A percentile compares a stretch with the other conserved stretches of the same genome.
phyloP scores from a whole-genome alignment of 257 asterid genomes.

The Jacaranda mimosifolia region DNA sequence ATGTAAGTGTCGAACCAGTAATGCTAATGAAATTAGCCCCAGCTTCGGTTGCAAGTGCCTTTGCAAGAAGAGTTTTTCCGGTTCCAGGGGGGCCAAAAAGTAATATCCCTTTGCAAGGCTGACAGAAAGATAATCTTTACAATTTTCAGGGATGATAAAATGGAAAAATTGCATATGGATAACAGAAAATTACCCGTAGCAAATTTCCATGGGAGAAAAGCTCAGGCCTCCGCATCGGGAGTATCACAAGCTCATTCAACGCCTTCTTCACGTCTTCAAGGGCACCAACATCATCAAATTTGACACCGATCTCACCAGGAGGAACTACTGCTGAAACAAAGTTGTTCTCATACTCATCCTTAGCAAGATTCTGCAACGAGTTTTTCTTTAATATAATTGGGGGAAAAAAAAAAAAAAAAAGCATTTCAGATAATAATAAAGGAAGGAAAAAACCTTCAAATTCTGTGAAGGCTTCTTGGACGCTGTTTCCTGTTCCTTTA shows the following conservation, averaged over 20 bases:
- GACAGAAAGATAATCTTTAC: constrained; percentile 33
- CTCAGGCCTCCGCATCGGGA: constrained; percentile 98
- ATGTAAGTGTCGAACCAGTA: constrained; percentile 97
- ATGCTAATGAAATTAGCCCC: constrained; percentile 97
- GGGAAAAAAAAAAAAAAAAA: constrained; percentile 17
- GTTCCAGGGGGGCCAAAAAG: constrained; percentile 99
- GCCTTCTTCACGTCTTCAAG: constrained; percentile 96
- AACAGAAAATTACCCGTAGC: constrained; percentile 69
- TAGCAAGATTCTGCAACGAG: constrained; percentile 82
- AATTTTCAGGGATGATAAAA: constrained; percentile 21
- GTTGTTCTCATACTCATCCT: constrained; percentile 97
- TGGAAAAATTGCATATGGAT: constrained; percentile 11
- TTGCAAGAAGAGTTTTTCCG: constrained; percentile 97
- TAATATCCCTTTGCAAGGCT: constrained; percentile 99
- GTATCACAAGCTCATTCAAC: constrained; percentile 92
- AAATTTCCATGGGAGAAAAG: constrained; percentile 94
- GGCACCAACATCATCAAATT: constrained; percentile 96
- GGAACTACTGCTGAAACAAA: constrained; percentile 96
- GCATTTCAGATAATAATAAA: constrained; percentile 7
- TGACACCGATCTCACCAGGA: constrained; percentile 96
- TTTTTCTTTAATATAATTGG: constrained; percentile 33
- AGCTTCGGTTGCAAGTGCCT: constrained; percentile 99
- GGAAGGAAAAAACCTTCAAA: constrained; percentile 68
- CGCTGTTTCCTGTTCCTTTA: constrained; percentile 77
- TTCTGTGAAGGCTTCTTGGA: constrained; percentile 87